A percentile compares a stretch with the other conserved stretches of the same genome.
phyloP scores from a whole-genome alignment of 2,329 filamentous ascomycete species.

The Pleomassaria siparia region DNA sequence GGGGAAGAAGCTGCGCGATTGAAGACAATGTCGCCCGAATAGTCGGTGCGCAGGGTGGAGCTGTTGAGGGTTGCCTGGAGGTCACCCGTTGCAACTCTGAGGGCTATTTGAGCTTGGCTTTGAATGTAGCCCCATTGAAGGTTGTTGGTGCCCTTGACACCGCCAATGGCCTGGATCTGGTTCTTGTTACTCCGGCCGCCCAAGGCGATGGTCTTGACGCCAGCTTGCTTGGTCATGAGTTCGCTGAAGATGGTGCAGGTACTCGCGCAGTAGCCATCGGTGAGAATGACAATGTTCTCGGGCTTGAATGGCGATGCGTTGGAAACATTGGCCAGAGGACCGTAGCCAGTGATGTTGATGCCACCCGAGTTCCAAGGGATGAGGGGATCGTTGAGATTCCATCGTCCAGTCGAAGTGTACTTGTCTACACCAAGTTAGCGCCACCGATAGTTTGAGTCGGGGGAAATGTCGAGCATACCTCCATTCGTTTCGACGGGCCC shows the following conservation, averaged over 20 bases:
- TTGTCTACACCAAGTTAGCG: conserved; percentile 42
- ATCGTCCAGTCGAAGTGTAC: conserved; percentile 35
- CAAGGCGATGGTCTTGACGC: conserved; percentile 57
- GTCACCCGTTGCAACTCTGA: conserved; percentile 13
- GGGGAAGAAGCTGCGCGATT: conserved; percentile 22
- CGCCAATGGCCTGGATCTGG: conserved; percentile 57
- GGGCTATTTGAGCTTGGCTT: conserved; percentile 20
- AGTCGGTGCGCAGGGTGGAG: conserved; percentile 28
- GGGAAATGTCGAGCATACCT: conserved; percentile 16
- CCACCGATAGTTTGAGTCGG: no score
- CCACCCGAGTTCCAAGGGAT: conserved; percentile 34
- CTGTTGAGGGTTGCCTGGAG: conserved; percentile 26
- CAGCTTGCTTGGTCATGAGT: conserved; percentile 55
- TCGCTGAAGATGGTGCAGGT: conserved; percentile 61
- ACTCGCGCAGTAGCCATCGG: conserved; percentile 61
- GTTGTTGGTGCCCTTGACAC: conserved; percentile 53
- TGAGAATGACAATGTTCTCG: conserved; percentile 55
- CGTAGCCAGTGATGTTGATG: conserved; percentile 41
- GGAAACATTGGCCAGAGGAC: conserved; percentile 48
- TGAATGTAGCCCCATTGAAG: conserved; percentile 39
- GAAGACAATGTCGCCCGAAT: conserved; percentile 28
- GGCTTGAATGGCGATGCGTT: conserved; percentile 54
- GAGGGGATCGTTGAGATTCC: conserved; percentile 41
- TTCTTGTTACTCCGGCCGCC: conserved; percentile 52
- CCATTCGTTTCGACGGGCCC: conserved; percentile 34